These are phyloP conservation scores for Bocquillonia castaneifolia DNA, from an alignment of 441 rosid genomes.

Conservation along the genomic window DNA sequence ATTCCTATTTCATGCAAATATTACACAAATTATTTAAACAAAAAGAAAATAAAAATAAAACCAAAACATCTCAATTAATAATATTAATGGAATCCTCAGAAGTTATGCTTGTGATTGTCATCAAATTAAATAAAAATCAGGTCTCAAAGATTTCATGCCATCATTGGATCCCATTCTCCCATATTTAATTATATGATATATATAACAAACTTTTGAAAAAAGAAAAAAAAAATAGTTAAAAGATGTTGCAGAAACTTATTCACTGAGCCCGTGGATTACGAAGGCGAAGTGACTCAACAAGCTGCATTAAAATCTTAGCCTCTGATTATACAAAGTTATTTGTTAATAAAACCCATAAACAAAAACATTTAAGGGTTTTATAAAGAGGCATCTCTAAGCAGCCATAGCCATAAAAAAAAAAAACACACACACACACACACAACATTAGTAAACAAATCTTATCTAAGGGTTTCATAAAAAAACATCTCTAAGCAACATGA, in stretches of 20 bases:
- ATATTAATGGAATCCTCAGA: constrained; percentile 37
- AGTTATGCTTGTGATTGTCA: constrained; percentile 41
- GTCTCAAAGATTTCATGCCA: constrained; percentile 69
- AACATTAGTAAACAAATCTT: too few species aligned
- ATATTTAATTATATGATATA: too few species aligned
- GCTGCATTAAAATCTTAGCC: constrained; percentile 38
- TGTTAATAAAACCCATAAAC: constrained; percentile 19
- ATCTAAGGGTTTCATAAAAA: too few species aligned
- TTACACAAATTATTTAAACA: background rate
- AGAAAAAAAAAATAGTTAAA: background rate
- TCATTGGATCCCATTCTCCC: constrained; percentile 38
- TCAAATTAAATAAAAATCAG: constrained; percentile 44
- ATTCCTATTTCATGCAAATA: too few species aligned
- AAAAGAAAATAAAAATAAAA: background rate
- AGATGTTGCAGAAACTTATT: constrained; percentile 39
- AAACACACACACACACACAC: background rate
- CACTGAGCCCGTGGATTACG: constrained; percentile 36
- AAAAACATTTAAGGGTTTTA: constrained; percentile 17
- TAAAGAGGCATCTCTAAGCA: constrained; percentile 26
- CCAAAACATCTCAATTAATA: background rate
- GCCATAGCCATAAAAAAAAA: background rate
- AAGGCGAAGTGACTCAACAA: constrained; percentile 52
- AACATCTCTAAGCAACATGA: too few species aligned
- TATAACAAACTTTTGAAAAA: background rate
- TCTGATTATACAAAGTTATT: background rate